Percentiles rank a stretch among this genome's conserved stretches.
These are phyloP conservation scores for Trichosporon asahii DNA, from an alignment of 1,284 basidiomycete genomes.

Conservation along the genomic window DNA sequence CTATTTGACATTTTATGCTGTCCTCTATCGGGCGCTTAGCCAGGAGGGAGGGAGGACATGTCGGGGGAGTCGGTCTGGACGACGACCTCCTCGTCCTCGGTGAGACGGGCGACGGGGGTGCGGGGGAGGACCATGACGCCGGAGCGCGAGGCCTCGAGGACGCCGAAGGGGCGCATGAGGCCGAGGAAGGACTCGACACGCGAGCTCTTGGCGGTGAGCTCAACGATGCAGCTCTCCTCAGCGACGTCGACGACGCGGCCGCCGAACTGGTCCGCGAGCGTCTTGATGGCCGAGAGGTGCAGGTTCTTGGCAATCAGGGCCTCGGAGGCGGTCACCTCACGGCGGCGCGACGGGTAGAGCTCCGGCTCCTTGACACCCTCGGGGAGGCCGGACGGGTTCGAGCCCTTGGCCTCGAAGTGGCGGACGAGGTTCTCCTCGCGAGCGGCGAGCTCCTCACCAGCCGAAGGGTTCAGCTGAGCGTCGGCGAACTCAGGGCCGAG, in stretches of 20 bases:
- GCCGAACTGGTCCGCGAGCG: constrained; percentile 82
- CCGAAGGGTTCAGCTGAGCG: constrained; percentile 73
- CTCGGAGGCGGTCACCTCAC: constrained; percentile 60
- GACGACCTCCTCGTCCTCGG: constrained; percentile 60
- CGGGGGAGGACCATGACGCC: constrained; percentile 93
- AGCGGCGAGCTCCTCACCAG: constrained; percentile 25
- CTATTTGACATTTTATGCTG: constrained; percentile 2
- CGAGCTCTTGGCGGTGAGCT: constrained; percentile 86
- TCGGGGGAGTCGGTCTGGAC: constrained; percentile 64
- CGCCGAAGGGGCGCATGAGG: constrained; percentile 88
- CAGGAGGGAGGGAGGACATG: constrained; percentile 82
- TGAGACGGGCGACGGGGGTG: constrained; percentile 70
- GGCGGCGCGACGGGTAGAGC: constrained; percentile 32
- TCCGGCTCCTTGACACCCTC: constrained; percentile 58
- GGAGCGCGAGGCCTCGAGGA: constrained; percentile 87
- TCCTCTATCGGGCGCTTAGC: constrained; percentile 55
- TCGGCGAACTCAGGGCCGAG: constrained; percentile 97
- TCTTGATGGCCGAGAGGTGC: constrained; percentile 79
- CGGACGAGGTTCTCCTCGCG: constrained; percentile 27
- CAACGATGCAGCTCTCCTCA: constrained; percentile 90
- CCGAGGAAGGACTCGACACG: constrained; percentile 91
- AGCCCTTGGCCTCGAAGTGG: constrained; percentile 30
- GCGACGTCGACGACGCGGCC: constrained; percentile 93
- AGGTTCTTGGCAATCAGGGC: constrained; percentile 85
- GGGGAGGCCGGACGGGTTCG: constrained; percentile 62